Conservation (phyloP, 2,329 filamentous ascomycete genomes). For the Stenocarpella maydis region DNA sequence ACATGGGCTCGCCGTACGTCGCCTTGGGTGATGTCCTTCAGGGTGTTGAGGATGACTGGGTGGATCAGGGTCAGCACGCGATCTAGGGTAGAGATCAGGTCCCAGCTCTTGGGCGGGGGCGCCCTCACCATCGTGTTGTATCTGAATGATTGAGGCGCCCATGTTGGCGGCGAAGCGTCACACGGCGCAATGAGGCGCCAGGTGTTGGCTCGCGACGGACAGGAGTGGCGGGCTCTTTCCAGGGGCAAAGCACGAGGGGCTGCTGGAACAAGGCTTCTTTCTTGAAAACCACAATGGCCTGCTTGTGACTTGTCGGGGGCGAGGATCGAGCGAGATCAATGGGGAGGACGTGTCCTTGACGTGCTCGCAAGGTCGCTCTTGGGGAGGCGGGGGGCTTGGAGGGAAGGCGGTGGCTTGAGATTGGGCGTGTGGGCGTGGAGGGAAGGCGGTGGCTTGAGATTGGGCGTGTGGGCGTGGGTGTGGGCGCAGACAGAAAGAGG, state of each 20-base stretch:
- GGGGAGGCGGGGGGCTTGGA: not conserved
- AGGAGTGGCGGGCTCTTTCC: conserved; percentile 13
- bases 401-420: not conserved
- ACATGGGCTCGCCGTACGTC: conserved; percentile 66
- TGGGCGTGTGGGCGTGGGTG: not conserved
- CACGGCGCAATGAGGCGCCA: conserved; percentile 27
- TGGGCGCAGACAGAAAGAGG: too few relatives aligned
- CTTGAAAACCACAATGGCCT: not conserved
- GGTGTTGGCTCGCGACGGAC: conserved; percentile 17
- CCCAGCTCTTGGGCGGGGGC: not conserved
- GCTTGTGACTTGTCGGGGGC: not conserved
- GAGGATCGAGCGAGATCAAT: conserved; percentile 9
- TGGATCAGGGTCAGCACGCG: conserved; percentile 8
- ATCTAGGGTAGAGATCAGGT: not conserved
- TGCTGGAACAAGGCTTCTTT: not conserved
- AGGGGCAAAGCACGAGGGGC: not conserved
- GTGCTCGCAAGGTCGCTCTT: not conserved
- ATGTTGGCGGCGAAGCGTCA: conserved; percentile 62
- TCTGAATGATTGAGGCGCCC: conserved; percentile 84
- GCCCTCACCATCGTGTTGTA: conserved; percentile 77
- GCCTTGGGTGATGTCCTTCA: conserved; percentile 80
- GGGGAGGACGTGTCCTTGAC: not conserved
- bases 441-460: conserved; percentile 2
- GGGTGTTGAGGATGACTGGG: conserved; percentile 75
- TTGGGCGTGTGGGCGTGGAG: not conserved